Percentiles rank a stretch among this genome's conserved stretches.
Evolutionary conservation across 768 basidiomycete genomes (phyloP).

Genomic region (Imleria badia): DNA sequence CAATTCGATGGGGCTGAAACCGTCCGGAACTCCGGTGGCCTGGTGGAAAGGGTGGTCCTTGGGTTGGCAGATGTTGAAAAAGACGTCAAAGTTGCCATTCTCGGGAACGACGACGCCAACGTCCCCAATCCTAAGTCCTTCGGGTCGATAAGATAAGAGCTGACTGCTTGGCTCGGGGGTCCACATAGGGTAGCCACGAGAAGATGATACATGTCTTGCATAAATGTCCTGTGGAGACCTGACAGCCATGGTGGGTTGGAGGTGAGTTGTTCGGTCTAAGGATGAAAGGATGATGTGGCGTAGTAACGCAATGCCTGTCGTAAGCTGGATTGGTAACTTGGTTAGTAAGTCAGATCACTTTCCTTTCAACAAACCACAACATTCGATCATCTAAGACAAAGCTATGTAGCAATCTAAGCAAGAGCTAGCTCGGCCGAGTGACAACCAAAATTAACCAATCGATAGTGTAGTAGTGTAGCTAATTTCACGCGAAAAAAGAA

Average conservation of each 20-base stretch:
- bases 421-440: not conserved
- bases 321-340: conserved; percentile 6
- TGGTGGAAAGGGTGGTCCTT: conserved; percentile 27
- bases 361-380: conserved; percentile 6
- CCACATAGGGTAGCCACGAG: conserved; percentile 38
- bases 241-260: conserved; percentile 16
- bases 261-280: not conserved
- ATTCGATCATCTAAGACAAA: conserved; percentile 6
- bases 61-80: conserved; percentile 40
- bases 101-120: conserved; percentile 36
- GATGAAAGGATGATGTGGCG: conserved; percentile 15
- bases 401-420: conserved; percentile 13
- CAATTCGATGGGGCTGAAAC: conserved; percentile 27
- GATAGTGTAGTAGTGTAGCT: conserved; percentile 6
- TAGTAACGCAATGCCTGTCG: not conserved
- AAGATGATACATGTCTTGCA: conserved; percentile 21
- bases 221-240: conserved; percentile 27
- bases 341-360: conserved; percentile 11
- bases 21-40: conserved; percentile 26
- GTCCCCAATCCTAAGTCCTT: conserved; percentile 39
- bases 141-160: conserved; percentile 25
- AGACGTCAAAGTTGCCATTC: conserved; percentile 36
- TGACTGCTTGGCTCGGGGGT: conserved; percentile 31
- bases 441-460: not conserved
- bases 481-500: not conserved